Evolutionary conservation across 352 stramenopile species (phyloP).

Genomic region (Globisporangium megalacanthum): DNA sequence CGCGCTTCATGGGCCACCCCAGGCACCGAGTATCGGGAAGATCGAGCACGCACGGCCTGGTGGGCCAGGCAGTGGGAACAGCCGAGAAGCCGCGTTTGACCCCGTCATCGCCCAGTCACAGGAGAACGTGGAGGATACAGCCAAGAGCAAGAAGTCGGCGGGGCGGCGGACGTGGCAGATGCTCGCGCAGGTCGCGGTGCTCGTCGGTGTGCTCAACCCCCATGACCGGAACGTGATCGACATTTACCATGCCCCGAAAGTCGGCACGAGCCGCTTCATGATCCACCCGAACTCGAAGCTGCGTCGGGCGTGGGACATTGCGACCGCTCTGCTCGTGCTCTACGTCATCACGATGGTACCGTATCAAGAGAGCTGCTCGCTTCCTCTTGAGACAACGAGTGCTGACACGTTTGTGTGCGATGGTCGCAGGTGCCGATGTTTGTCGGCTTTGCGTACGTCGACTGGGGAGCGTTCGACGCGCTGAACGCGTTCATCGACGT

Average conservation of each 20-base stretch:
- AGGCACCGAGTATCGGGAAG: conserved; percentile 5
- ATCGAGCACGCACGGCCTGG: conserved; percentile 6
- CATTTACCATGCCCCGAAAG: conserved; percentile 71
- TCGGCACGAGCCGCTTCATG: conserved; percentile 56
- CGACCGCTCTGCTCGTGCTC: conserved; percentile 66
- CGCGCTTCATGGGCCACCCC: neutral
- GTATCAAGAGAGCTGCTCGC: conserved; percentile 6
- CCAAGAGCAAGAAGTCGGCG: neutral
- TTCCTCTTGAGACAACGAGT: neutral
- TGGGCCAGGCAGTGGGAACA: neutral
- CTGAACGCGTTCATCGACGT: conserved; percentile 75
- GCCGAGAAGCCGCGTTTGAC: conserved; percentile 3
- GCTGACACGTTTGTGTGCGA: neutral
- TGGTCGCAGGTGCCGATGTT: conserved; percentile 34
- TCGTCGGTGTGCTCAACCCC: conserved; percentile 25
- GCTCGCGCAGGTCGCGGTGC: conserved; percentile 19
- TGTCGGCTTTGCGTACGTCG: conserved; percentile 62
- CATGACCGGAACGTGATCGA: conserved; percentile 46
- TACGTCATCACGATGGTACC: conserved; percentile 67
- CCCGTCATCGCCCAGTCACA: neutral
- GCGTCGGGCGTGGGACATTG: conserved; percentile 61
- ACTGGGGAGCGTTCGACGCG: conserved; percentile 38
- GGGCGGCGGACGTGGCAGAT: conserved; percentile 19
- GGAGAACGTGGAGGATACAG: neutral
- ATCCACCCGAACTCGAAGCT: conserved; percentile 78